Percentiles rank a stretch among this genome's conserved stretches.
These are phyloP conservation scores for Magnolia sinica DNA, from an alignment of 164 flowering plant genomes.

Conservation along the genomic window DNA sequence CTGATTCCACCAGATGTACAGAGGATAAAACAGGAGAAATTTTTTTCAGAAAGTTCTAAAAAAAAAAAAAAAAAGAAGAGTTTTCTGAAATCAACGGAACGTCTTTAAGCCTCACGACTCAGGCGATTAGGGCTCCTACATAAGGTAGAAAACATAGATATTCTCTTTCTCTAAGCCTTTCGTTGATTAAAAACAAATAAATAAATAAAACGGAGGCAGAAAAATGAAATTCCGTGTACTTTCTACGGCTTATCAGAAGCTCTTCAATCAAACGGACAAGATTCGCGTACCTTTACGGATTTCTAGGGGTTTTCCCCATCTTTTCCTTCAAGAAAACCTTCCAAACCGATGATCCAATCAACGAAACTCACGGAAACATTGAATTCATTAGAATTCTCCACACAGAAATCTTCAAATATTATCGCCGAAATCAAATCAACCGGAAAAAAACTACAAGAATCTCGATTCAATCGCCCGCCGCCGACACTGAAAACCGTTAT, in stretches of 20 bases:
- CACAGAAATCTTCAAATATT: not conserved
- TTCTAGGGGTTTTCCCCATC: not conserved
- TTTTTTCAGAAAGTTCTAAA: not conserved
- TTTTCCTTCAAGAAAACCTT: not conserved
- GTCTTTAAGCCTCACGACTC: not conserved
- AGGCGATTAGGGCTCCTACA: not conserved
- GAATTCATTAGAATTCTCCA: not conserved
- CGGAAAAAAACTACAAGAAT: not conserved
- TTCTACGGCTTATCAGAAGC: not conserved
- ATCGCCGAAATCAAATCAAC: not conserved
- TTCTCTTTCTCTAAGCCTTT: not conserved
- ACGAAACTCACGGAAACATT: not conserved
- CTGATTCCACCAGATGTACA: not conserved
- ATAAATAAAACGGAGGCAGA: not conserved
- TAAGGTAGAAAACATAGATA: not conserved
- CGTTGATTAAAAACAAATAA: too few species aligned
- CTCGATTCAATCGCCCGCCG: not conserved
- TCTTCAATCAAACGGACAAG: conserved; percentile 2
- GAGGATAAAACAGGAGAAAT: not conserved
- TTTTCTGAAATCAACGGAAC: not conserved
- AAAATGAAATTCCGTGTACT: not conserved
- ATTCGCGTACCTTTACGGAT: conserved; percentile 7
- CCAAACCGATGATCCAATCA: not conserved
- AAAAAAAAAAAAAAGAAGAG: not conserved
- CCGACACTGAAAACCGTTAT: not conserved